Conservation (phyloP, 129 eudicot species). For the Lactuca sativa region DNA sequence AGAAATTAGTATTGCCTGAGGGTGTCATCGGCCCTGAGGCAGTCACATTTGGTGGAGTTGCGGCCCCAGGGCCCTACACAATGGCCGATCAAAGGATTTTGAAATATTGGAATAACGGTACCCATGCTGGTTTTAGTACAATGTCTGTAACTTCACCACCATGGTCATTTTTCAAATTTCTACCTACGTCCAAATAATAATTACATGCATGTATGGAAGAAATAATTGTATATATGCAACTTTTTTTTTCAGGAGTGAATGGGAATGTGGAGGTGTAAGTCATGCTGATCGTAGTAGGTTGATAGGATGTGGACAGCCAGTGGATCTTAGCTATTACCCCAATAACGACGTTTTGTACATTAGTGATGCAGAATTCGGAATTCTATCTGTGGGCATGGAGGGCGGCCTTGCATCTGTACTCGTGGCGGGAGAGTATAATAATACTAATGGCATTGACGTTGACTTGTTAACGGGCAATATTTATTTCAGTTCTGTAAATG, state of each 20-base stretch:
- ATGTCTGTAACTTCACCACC: conserved; percentile 35
- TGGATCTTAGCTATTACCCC: conserved; percentile 35
- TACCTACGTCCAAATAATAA: too few species aligned
- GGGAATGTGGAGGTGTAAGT: too few species aligned
- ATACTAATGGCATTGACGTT: conserved; percentile 14
- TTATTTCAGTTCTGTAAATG: conserved; percentile 28
- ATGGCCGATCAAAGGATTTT: conserved; percentile 34
- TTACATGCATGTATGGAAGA: not conserved
- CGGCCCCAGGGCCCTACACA: conserved; percentile 31
- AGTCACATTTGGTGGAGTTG: conserved; percentile 19
- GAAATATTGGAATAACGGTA: conserved; percentile 29
- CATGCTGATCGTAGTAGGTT: too few species aligned
- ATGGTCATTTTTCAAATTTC: conserved; percentile 19
- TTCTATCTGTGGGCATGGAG: conserved; percentile 20
- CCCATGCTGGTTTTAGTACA: conserved; percentile 31
- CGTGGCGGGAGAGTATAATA: conserved; percentile 28
- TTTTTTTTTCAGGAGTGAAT: too few species aligned
- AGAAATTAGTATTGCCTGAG: conserved; percentile 19
- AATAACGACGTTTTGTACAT: conserved; percentile 17
- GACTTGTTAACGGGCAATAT: conserved; percentile 22
- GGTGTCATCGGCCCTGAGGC: conserved; percentile 33
- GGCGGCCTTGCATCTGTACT: conserved; percentile 38
- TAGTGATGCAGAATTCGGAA: conserved; percentile 24
- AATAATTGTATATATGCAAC: not conserved
- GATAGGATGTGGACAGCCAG: conserved; percentile 41